Conservation (phyloP, 768 basidiomycete genomes). For the Lentinula guzmanii region DNA sequence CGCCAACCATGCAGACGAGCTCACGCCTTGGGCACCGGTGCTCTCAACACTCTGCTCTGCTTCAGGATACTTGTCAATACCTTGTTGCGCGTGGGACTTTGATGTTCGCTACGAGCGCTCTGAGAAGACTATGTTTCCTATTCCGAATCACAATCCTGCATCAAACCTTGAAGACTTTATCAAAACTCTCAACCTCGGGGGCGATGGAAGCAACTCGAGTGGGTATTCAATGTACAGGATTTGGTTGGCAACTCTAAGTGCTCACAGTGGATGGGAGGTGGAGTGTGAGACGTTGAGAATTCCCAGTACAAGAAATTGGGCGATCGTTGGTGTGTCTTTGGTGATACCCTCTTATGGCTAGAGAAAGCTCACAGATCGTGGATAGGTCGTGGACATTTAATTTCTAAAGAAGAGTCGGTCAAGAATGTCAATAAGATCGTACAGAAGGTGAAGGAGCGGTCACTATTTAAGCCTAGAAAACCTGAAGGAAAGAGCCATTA, state of each 20-base stretch:
- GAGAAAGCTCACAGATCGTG: not conserved
- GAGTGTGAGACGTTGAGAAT: constrained; percentile 86
- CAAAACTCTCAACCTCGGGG: constrained; percentile 51
- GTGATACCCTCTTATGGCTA: not conserved
- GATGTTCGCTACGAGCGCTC: constrained; percentile 59
- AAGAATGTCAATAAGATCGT: constrained; percentile 50
- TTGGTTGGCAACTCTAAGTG: constrained; percentile 73
- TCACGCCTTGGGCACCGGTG: constrained; percentile 92
- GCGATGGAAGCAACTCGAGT: constrained; percentile 50
- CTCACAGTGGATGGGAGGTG: constrained; percentile 78
- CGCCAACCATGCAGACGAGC: constrained; percentile 94
- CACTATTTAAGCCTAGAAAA: constrained; percentile 63
- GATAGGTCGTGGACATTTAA: constrained; percentile 24
- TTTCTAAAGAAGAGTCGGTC: constrained; percentile 21
- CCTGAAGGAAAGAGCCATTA: constrained; percentile 61
- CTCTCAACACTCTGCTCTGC: constrained; percentile 57
- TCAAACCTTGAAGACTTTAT: constrained; percentile 17
- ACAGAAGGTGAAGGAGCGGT: constrained; percentile 48
- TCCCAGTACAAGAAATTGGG: constrained; percentile 93
- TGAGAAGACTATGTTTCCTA: constrained; percentile 24
- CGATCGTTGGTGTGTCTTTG: constrained; percentile 64
- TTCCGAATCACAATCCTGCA: constrained; percentile 8
- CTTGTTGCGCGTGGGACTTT: constrained; percentile 87
- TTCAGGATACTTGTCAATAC: constrained; percentile 75
- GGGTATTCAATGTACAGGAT: constrained; percentile 81